Evolutionary conservation across 176 grass and related monocot species (phyloP), one percentile per base, ranked within the genome.

Genomic region (Avena sativa): DNA sequence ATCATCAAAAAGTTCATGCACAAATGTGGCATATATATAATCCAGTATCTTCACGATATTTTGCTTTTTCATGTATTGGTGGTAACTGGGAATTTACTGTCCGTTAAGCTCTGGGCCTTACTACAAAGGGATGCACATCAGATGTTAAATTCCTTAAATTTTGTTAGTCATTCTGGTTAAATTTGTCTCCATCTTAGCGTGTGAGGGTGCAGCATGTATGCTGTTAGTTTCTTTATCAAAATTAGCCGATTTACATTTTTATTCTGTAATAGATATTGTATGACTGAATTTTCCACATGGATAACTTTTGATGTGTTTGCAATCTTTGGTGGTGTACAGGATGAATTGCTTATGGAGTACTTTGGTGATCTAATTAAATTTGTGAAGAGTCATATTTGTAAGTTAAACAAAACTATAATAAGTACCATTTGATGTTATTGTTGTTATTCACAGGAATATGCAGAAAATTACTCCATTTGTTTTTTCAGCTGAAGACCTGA

Each of bases 331-430:
- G 66, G 57, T 76, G n/a, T 93, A 66, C 86, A 93, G 93, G 91
- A 92, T 49, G 86, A 98, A 87, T 93, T 95, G 81, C 95, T 95
- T n/a, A 92, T 88, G 86, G 93, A 92, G 79, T 91, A 95, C 74
- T 98, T 98, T 34, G 55, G 88, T 74, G 91, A 93, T 73, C 83
- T 95, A 64, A 88, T 95, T 81, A 91, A 72, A 74, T 93, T 93
- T 78, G 93, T 95, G 76, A 95, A 85, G 82, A 85, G 76, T 43
- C 84, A 52, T 74, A 68, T 91, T 85, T 92, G 95, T 91, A 95
- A 92, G 89, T 90, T 74, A 28, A 28, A 86, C 62, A 83, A 87
- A 82, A 83, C 57, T 48, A 75, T 51, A 88, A 48, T 68, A 28
- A 28, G 28, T 28, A 11, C 32, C 12, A 60, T n/a, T 74, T 30